Percentiles rank a stretch among this genome's conserved stretches.
phyloP scores from a whole-genome alignment of 1,284 basidiomycete species.

The Leccinum fuscescens region DNA sequence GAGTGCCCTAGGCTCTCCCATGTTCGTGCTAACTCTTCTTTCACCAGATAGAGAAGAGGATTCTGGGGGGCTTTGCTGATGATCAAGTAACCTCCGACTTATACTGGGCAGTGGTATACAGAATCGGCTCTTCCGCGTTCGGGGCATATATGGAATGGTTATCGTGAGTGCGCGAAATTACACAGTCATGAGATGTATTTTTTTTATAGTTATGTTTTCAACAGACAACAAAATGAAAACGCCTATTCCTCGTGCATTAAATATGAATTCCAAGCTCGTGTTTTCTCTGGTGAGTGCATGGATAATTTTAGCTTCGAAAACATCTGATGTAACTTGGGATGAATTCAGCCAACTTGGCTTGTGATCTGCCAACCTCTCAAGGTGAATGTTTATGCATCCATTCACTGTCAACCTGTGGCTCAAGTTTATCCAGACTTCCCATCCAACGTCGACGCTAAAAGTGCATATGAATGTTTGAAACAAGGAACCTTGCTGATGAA shows the following conservation, averaged over 20 bases:
- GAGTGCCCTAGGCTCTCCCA: not conserved
- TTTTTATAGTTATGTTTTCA: not conserved
- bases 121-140: slow-evolving; percentile 17
- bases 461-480: slow-evolving; percentile 13
- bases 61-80: slow-evolving; percentile 7
- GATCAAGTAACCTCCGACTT: slow-evolving; percentile 1
- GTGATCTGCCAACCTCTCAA: slow-evolving; percentile 26
- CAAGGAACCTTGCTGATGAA: slow-evolving; percentile 7
- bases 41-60: slow-evolving; percentile 22
- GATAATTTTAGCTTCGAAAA: not conserved
- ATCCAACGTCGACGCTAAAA: not conserved
- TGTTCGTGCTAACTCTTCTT: not conserved
- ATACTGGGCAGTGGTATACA: slow-evolving; percentile 11
- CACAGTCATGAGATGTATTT: too few species aligned
- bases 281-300: slow-evolving; percentile 19
- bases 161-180: slow-evolving; percentile 13
- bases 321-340: not conserved
- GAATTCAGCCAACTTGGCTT: slow-evolving; percentile 16
- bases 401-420: not conserved
- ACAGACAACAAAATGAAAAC: not conserved
- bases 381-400: slow-evolving; percentile 7
- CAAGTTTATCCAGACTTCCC: not conserved
- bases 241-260: slow-evolving; percentile 17
- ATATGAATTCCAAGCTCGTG: slow-evolving; percentile 21
- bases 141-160: slow-evolving; percentile 15